Conservation (phyloP, 2,329 filamentous ascomycete species). For the Fusarium lyarnte region DNA sequence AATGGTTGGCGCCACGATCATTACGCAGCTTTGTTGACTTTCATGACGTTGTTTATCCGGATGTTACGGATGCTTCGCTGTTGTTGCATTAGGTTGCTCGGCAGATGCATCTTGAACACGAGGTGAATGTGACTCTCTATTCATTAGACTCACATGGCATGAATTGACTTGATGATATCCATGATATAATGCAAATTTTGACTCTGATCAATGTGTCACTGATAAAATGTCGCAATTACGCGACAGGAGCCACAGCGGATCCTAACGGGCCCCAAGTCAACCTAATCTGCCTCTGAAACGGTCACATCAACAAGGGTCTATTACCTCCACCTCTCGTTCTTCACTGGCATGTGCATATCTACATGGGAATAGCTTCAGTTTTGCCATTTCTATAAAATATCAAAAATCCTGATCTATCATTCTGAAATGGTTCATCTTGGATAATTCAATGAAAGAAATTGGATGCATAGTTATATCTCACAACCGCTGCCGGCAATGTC, state of each 20-base stretch:
- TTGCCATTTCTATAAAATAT: neutral
- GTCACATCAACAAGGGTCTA: constrained; percentile 6
- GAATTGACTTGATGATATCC: neutral
- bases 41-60: constrained; percentile 23
- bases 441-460: neutral
- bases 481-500: neutral
- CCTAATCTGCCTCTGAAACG: constrained; percentile 33
- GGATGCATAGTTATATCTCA: neutral
- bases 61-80: constrained; percentile 4
- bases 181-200: neutral
- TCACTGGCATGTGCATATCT: neutral
- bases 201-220: neutral
- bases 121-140: neutral
- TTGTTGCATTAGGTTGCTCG: neutral
- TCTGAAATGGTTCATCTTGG: neutral
- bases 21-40: constrained; percentile 9
- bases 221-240: neutral
- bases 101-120: neutral
- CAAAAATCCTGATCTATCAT: neutral
- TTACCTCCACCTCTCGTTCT: constrained; percentile 7
- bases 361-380: constrained; percentile 14
- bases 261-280: constrained; percentile 4
- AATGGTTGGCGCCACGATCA: neutral
- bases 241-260: constrained; percentile 9
- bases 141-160: neutral